Evolutionary conservation across 768 basidiomycete species (phyloP).

Genomic region (Hericium coralloides): DNA sequence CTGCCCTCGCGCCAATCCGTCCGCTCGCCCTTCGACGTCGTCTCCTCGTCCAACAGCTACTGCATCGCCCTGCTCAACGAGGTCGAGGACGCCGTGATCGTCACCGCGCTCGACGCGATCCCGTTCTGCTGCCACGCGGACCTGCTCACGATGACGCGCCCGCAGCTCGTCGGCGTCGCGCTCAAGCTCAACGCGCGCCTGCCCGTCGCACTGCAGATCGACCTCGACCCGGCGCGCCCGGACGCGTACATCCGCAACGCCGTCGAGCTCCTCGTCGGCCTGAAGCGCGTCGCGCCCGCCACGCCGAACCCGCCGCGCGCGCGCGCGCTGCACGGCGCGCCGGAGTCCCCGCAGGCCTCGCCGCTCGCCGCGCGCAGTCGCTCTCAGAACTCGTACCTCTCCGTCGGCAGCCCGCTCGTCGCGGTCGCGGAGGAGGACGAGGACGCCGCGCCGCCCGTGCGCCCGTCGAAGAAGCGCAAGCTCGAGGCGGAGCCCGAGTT

Average conservation of each 20-base stretch:
- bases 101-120: conserved; percentile 47
- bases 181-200: conserved; percentile 45
- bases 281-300: conserved; percentile 22
- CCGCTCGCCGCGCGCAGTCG: not conserved
- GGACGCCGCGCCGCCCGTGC: not conserved
- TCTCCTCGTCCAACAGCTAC: conserved; percentile 3
- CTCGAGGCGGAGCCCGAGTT: not conserved
- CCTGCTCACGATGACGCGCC: conserved; percentile 51
- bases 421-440: not conserved
- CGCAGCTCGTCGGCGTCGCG: conserved; percentile 45
- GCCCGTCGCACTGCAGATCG: conserved; percentile 43
- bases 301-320: conserved; percentile 6
- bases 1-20: not conserved
- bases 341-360: too few species aligned
- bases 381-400: not conserved
- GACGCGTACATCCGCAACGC: conserved; percentile 39
- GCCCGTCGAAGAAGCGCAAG: not conserved
- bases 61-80: conserved; percentile 56
- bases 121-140: conserved; percentile 76
- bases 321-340: not conserved
- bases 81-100: conserved; percentile 46
- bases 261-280: conserved; percentile 56
- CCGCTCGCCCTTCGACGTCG: not conserved
- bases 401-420: not conserved
- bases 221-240: conserved; percentile 28